Evolutionary conservation across 768 basidiomycete genomes (phyloP).

Genomic region (Leccinum fibrillosum): DNA sequence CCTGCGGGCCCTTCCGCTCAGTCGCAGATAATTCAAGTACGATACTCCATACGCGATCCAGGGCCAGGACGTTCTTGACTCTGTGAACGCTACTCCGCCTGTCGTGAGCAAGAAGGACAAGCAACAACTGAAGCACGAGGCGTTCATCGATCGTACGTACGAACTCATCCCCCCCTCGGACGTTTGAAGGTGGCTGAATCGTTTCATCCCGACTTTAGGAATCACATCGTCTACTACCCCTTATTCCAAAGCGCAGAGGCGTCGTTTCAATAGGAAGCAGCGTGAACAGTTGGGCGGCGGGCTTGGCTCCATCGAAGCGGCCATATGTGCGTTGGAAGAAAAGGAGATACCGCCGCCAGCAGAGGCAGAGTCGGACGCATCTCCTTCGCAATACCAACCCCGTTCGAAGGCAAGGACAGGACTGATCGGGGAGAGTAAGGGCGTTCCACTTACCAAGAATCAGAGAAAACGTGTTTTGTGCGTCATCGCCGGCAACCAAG

Average conservation of each 20-base stretch:
- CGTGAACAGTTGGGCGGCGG: slow-evolving; percentile 56
- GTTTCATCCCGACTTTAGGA: slow-evolving; percentile 29
- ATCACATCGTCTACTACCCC: slow-evolving; percentile 49
- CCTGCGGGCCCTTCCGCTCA: background rate
- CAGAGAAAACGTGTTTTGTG: slow-evolving; percentile 72
- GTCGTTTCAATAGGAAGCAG: slow-evolving; percentile 68
- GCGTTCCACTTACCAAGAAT: slow-evolving; percentile 50
- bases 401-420: slow-evolving; percentile 35
- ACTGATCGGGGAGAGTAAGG: slow-evolving; percentile 67
- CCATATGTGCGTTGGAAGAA: slow-evolving; percentile 53
- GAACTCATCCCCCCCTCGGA: background rate
- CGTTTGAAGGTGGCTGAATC: background rate
- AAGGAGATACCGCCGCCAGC: slow-evolving; percentile 17
- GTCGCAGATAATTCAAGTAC: background rate
- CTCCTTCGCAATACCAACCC: slow-evolving; percentile 15
- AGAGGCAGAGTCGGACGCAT: slow-evolving; percentile 14
- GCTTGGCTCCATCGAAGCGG: slow-evolving; percentile 48
- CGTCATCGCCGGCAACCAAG: slow-evolving; percentile 25
- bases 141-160: slow-evolving; percentile 61
- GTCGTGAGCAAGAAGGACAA: slow-evolving; percentile 63
- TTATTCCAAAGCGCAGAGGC: slow-evolving; percentile 70
- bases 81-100: slow-evolving; percentile 29
- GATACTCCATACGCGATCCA: slow-evolving; percentile 14
- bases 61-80: slow-evolving; percentile 44
- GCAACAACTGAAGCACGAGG: slow-evolving; percentile 59